Evolutionary conservation across 176 grass and related monocot genomes (phyloP).

Genomic region (Coix lacrymajobi): DNA sequence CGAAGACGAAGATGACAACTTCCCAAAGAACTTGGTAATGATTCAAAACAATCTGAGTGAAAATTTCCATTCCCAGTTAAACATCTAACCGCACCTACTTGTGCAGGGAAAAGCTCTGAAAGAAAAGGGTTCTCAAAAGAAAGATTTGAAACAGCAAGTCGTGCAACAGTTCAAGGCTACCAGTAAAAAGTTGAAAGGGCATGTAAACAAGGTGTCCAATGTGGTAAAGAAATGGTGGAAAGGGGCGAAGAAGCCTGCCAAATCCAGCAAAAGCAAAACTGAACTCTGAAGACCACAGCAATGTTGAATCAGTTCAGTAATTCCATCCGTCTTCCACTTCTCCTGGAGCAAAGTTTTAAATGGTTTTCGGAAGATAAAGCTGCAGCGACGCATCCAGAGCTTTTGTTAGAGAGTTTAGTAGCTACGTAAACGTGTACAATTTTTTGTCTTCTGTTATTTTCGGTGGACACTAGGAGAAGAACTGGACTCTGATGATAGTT

Average conservation of each 20-base stretch:
- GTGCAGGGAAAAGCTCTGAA: constrained; percentile 73
- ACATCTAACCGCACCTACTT: not conserved
- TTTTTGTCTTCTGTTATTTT: not conserved
- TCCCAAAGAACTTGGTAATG: constrained; percentile 75
- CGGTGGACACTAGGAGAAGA: constrained; percentile 16
- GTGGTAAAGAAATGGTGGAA: constrained; percentile 76
- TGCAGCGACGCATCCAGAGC: not conserved
- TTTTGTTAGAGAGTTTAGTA: not conserved
- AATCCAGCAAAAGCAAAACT: constrained; percentile 52
- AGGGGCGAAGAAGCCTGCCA: constrained; percentile 52
- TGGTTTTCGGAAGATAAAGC: not conserved
- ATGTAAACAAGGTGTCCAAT: constrained; percentile 62
- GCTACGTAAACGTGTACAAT: constrained; percentile 18
- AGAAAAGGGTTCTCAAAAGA: constrained; percentile 53
- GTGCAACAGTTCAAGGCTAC: constrained; percentile 51
- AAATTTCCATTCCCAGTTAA: not conserved
- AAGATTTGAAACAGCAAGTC: constrained; percentile 67
- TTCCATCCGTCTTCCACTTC: not conserved
- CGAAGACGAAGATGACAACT: constrained; percentile 57
- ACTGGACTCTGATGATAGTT: not conserved
- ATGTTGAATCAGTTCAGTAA: not conserved
- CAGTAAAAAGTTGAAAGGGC: constrained; percentile 62
- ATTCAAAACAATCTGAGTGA: not conserved
- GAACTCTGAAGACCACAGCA: constrained; percentile 47
- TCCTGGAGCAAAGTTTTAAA: not conserved